A percentile compares a stretch with the other conserved stretches of the same genome.
These are phyloP conservation scores for Diaporthe eres DNA, from an alignment of 2,329 filamentous ascomycete genomes.

Conservation along the genomic window DNA sequence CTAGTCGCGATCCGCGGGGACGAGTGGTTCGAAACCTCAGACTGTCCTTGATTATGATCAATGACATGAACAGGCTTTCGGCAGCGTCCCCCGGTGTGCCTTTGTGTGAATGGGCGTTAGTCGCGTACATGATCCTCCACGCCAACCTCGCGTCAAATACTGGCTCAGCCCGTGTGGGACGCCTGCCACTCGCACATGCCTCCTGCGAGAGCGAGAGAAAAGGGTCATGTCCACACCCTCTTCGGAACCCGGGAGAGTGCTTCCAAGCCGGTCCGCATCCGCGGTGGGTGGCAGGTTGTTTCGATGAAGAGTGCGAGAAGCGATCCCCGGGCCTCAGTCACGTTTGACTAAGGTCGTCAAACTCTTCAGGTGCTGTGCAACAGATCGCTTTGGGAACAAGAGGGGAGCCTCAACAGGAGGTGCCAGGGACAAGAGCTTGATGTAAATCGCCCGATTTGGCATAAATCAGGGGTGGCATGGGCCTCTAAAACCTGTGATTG, in stretches of 20 bases:
- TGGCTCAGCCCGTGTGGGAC: background rate
- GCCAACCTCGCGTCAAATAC: background rate
- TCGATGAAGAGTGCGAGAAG: slow-evolving; percentile 18
- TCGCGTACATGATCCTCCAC: slow-evolving; percentile 4
- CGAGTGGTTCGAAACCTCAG: background rate
- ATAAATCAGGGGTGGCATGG: slow-evolving; percentile 36
- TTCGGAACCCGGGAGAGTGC: slow-evolving; percentile 3
- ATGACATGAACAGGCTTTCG: slow-evolving; percentile 4
- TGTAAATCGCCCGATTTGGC: slow-evolving; percentile 38
- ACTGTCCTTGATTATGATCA: background rate
- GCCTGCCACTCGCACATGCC: background rate
- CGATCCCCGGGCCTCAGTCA: slow-evolving; percentile 29
- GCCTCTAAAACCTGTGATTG: slow-evolving; percentile 39
- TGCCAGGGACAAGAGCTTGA: background rate
- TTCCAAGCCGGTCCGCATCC: slow-evolving; percentile 12
- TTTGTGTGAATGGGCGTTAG: background rate
- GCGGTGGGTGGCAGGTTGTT: slow-evolving; percentile 6
- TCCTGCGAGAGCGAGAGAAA: background rate
- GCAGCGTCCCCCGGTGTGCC: slow-evolving; percentile 10
- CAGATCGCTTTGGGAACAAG: slow-evolving; percentile 21
- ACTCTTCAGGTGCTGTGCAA: slow-evolving; percentile 14
- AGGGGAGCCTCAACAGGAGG: slow-evolving; percentile 8
- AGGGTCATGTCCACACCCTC: slow-evolving; percentile 21
- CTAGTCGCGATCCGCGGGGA: slow-evolving; percentile 3
- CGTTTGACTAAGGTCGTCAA: slow-evolving; percentile 7